phyloP scores from a whole-genome alignment of 2,329 filamentous ascomycete species.

The Stemphylium lycopersici region DNA sequence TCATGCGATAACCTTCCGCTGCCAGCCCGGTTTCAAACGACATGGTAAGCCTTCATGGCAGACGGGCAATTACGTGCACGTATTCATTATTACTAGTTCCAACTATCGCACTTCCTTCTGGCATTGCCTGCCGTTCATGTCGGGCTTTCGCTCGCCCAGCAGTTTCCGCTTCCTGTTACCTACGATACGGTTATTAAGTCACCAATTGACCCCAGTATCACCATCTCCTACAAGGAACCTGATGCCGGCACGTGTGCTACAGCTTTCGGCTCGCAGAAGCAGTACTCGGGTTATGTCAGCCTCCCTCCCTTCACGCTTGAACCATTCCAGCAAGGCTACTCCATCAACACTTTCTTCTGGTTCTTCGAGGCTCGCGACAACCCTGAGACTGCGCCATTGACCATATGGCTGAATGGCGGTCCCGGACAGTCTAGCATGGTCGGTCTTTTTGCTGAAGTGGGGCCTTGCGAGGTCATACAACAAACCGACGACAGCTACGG shows the following conservation, averaged over 20 bases:
- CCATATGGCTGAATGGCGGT: constrained; percentile 70
- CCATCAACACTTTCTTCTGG: constrained; percentile 69
- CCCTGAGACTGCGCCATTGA: constrained; percentile 58
- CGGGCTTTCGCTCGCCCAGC: constrained; percentile 44
- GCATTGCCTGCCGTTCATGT: constrained; percentile 15
- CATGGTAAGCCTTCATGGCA: constrained; percentile 7
- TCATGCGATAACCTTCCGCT: constrained; percentile 18
- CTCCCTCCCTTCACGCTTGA: constrained; percentile 60
- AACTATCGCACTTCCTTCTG: constrained; percentile 19
- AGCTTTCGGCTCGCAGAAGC: constrained; percentile 68
- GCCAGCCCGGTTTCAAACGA: constrained; percentile 3
- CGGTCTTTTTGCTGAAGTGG: constrained; percentile 67
- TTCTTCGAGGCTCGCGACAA: constrained; percentile 65
- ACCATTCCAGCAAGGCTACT: constrained; percentile 59
- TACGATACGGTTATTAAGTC: constrained; percentile 64
- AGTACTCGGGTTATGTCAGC: constrained; percentile 70
- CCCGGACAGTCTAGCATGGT: constrained; percentile 70
- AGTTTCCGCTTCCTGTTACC: constrained; percentile 48
- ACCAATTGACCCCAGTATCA: constrained; percentile 67
- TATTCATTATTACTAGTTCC: constrained; percentile 2
- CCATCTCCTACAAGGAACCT: constrained; percentile 70
- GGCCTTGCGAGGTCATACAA: constrained; percentile 54
- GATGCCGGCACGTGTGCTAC: constrained; percentile 68
- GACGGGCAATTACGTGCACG: not conserved
- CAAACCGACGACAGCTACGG: constrained; percentile 55